Base-by-base conservation (phyloP, 139 green algal genomes). In the Auxenochlorella pyrenoidosa region DNA sequence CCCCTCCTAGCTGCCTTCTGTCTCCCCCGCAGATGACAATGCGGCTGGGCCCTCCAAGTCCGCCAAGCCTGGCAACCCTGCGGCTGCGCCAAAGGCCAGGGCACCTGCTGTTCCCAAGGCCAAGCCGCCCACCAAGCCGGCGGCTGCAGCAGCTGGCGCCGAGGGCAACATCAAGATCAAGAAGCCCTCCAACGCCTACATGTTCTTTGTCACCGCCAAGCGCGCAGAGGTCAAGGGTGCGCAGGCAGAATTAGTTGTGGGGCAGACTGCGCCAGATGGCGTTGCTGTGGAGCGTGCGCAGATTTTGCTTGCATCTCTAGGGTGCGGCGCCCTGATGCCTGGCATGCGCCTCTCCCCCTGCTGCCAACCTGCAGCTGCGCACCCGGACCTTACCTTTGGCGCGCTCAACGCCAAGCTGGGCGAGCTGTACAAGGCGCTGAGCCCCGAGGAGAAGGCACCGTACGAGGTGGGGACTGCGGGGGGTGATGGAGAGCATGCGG, bases 151-250 rank as follows among this genome's bases (percentile, higher is more conserved):
- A 3, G 77, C 51, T 8, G 51, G 4, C 32, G 34, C 47, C n/a
- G 78, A 65, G 24, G 54, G 54, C 78, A 24, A 43, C 77, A 83
- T 51, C 51, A 30, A 15, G 77, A 58, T 58, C 77, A 83, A 83
- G 77, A 41, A 41, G 32, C 34, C 77, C 22, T 38, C 38, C 58
- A 84, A 75, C 38, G 79, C 79, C 36, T 84, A 75, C 79, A 60
- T 84, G 59, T 2, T 28, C 38, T 84, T 84, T 24, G 16, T 41
- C 34, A 51, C 40, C 5, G 24, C 38, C 40, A 59, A 54, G 24
- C 79, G 79, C 12, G 59, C 58, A 12, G n/a, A 84, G 79, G 38
- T 84, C 24, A 84, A 84, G 59, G 79, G 79, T 84, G 59, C 60
- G 79, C 36, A 6, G 34, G n/a, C 40, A 21, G 68, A 10, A 3